Conservation (phyloP, 176 grass and related monocot species). For the Avena eriantha region DNA sequence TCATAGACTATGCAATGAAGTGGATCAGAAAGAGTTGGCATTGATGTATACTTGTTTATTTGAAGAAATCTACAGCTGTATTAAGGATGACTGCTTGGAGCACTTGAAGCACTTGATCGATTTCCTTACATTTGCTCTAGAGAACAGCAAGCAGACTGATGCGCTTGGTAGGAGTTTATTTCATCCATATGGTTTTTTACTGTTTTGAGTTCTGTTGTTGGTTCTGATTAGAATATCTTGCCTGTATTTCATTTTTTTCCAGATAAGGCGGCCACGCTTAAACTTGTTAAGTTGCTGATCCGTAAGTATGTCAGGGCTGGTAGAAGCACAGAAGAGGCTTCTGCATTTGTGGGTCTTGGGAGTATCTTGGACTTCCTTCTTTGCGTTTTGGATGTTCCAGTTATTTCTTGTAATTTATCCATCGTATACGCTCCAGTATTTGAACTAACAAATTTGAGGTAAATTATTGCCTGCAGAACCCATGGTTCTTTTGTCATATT, state of each 20-base stretch:
- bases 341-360: constrained; percentile 52
- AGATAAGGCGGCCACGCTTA: constrained; percentile 65
- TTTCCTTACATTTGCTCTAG: constrained; percentile 73
- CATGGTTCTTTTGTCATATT: not conserved
- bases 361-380: constrained; percentile 79
- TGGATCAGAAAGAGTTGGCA: constrained; percentile 69
- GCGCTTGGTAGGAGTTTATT: constrained; percentile 56
- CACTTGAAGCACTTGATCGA: constrained; percentile 71
- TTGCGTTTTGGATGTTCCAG: constrained; percentile 78
- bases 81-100: constrained; percentile 56
- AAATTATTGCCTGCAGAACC: constrained; percentile 20
- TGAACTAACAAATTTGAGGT: constrained; percentile 67
- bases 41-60: constrained; percentile 74
- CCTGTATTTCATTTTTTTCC: constrained; percentile 13
- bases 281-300: constrained; percentile 66
- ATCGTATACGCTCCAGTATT: constrained; percentile 73
- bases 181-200: constrained; percentile 19
- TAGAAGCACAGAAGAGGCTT: constrained; percentile 41
- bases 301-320: constrained; percentile 56
- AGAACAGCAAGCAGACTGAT: constrained; percentile 54
- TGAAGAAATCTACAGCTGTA: constrained; percentile 60
- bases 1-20: constrained; percentile 70
- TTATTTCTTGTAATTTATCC: constrained; percentile 59
- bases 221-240: constrained; percentile 38
- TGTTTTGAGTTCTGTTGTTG: constrained; percentile 28